Evolutionary conservation across 352 stramenopile species (phyloP), one percentile per base, ranked within the genome.

Genomic region (Hyphochytrium catenoides): DNA sequence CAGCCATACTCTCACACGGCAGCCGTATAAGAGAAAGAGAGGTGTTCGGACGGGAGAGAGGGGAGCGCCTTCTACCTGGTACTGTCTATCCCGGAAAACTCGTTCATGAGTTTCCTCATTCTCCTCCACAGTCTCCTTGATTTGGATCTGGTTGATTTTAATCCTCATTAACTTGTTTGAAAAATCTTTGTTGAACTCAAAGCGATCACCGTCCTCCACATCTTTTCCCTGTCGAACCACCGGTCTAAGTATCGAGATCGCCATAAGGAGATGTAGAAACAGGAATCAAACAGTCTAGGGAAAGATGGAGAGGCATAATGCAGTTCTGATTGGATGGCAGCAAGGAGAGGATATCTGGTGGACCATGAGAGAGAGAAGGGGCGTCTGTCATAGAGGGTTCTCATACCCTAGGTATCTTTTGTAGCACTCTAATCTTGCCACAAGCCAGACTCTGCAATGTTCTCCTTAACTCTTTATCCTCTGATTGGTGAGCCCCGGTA

Each of bases 71-170:
- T 39, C 17, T 14, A 89, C 74, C 38, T 89, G 72, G 50, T 92
- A 92, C 52, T 91, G 73, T 20, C 79, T 72, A 40, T 93, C 78
- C 27, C 81, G 57, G 52, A 90, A 89, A 18, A 93, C 77, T 12
- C 73, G 67, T 48, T 93, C 79, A 51, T 93, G 69, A 0, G 79
- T 93, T 44, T 93, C 74, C 43, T 83, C 62, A 42, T 87, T 86
- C 44, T 93, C 79, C 46, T 88, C 67, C 43, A 71, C 72, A 8
- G 79, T 93, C 50, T 93, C 81, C 54, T 89, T 90, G 59, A 91
- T 76, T 44, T 93, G 76, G 41, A 93, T 88, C 26, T 70, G 82
- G 44, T 92, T 93, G 48, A 94, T 90, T 51, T 88, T 88, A 48
- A 94, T 90, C 22, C 77, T 70, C 27, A 75, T 66, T 19, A 83